These are phyloP conservation scores for Trichosporon faecale DNA, from an alignment of 1,284 basidiomycete genomes.

Conservation along the genomic window DNA sequence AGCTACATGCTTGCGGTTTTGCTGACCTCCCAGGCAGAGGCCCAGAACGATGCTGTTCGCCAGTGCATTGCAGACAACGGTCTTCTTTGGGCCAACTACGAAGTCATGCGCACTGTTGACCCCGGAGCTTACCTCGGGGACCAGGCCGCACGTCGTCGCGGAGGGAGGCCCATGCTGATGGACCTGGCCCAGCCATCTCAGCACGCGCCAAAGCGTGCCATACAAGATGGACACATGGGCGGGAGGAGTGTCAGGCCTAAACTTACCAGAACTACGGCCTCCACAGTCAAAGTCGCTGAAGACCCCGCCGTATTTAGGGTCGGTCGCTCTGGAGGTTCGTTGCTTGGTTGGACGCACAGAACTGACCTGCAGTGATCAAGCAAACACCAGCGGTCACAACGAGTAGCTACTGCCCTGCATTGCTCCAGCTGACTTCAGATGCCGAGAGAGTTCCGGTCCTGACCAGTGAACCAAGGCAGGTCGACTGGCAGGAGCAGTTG, in stretches of 20 bases:
- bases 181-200: background rate
- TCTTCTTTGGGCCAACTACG: slow-evolving; percentile 30
- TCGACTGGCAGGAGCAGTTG: slow-evolving; percentile 26
- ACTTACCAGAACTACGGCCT: background rate
- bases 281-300: background rate
- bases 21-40: slow-evolving; percentile 32
- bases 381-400: too few species aligned
- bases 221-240: background rate
- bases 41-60: slow-evolving; percentile 33
- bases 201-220: background rate
- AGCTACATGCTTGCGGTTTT: background rate
- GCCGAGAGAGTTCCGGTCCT: background rate
- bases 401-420: too few species aligned
- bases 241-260: background rate
- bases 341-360: background rate
- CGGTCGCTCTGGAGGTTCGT: background rate
- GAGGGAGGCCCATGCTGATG: background rate
- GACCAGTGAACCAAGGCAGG: background rate
- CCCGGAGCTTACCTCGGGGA: slow-evolving; percentile 14
- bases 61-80: slow-evolving; percentile 31
- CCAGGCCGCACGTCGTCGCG: background rate
- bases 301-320: background rate
- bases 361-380: background rate
- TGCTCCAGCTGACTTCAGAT: background rate
- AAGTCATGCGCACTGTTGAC: slow-evolving; percentile 17